Evolutionary conservation across 2,329 filamentous ascomycete genomes (phyloP), one percentile per base, ranked within the genome.

Genomic region (Kalmusia sp.): DNA sequence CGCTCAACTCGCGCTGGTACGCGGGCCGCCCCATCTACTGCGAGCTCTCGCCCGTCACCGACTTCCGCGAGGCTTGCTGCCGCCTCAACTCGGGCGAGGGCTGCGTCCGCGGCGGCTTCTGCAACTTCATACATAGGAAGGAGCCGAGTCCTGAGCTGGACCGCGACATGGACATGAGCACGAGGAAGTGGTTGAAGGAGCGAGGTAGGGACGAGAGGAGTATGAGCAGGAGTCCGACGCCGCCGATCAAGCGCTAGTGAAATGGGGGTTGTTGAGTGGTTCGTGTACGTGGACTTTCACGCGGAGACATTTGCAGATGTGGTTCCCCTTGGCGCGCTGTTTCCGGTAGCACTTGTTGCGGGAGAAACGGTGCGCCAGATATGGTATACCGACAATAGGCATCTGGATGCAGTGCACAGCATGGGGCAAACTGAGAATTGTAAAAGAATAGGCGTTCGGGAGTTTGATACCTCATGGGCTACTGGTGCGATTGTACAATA

Each of bases 91-190:
- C 86, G 33, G 95, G 95, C 58, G 95, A 98, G 77, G 95, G 95
- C 38, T 99, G 95, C 77, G 92, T 96, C 37, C 85, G 95, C 61
- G 95, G 93, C 58, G 95, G 95, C 27, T 98, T 98, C 81, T 99
- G 95, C 84, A 99, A 99, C 77, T 99, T 99, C 76, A 99, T 99
- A 62, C 95, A 99, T 76, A 86, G 95, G 71, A 99, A 99, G 82
- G 95, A 98, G 73, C 95, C 95, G 3, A 86, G 85, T 64, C 82
- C 91, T 9, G 93, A 98, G 79, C 80, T 99, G 65, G 95, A 99
- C 58, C 81, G 89, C 59, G 95, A 99, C 64, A 76, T 99, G 65
- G 87, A 90, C 59, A 83, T 98, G 64, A 86, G 87, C 67, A 98
- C 93, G 58, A 96, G 96, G 85, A 98, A 98, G 83, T 98, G 93